These are phyloP conservation scores for Populus trichocarpa DNA, from an alignment of 441 rosid genomes.

Conservation along the genomic window DNA sequence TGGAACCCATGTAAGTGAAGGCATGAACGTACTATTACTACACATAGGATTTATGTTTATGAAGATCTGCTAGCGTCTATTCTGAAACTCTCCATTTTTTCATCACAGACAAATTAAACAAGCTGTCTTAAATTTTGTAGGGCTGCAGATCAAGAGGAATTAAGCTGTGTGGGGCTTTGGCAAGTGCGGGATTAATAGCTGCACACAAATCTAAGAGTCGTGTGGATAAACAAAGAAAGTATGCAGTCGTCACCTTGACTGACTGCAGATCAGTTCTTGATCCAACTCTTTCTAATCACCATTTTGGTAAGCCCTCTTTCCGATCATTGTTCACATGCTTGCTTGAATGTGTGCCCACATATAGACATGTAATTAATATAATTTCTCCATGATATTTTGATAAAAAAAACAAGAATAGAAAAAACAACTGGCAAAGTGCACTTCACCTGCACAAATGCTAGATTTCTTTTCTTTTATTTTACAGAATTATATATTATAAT, in stretches of 20 bases:
- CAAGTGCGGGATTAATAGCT: slow-evolving; percentile 43
- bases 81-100: neutral
- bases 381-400: too few species aligned
- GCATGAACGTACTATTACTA: neutral
- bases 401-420: too few species aligned
- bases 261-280: slow-evolving; percentile 48
- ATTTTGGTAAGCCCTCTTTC: slow-evolving; percentile 35
- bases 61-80: neutral
- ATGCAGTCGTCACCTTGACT: slow-evolving; percentile 37
- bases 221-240: slow-evolving; percentile 28
- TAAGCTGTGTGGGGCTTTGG: slow-evolving; percentile 41
- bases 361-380: neutral
- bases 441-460: too few species aligned
- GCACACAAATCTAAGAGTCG: slow-evolving; percentile 23
- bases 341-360: neutral
- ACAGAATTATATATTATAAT: too few species aligned
- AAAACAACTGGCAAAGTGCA: too few species aligned
- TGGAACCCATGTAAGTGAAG: too few species aligned
- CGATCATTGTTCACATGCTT: neutral
- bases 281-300: slow-evolving; percentile 36
- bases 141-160: slow-evolving; percentile 41
- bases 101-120: neutral
- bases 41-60: neutral
- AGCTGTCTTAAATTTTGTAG: slow-evolving; percentile 20
- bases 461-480: too few species aligned